A percentile compares a stretch with the other conserved stretches of the same genome.
Conservation (phyloP, 345 rosid genomes). For the Toxicodendron radicans region DNA sequence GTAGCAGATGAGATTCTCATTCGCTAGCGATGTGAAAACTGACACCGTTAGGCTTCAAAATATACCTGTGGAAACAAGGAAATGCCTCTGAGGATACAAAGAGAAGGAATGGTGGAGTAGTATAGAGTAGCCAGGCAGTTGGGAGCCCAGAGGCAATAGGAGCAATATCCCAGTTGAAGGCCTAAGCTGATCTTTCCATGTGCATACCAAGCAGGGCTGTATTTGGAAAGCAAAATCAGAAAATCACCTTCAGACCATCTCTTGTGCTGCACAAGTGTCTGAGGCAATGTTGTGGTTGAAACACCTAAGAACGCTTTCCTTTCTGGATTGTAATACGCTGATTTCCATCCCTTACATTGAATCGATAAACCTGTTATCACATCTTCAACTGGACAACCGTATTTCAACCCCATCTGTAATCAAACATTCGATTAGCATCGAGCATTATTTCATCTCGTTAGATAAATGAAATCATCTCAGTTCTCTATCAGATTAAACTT, state of each 20-base stretch:
- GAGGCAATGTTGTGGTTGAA: slow-evolving; percentile 52
- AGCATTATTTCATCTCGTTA: too few species aligned
- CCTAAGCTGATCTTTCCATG: slow-evolving; percentile 54
- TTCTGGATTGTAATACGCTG: slow-evolving; percentile 57
- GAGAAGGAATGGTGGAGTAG: slow-evolving; percentile 58
- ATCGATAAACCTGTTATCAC: slow-evolving; percentile 76
- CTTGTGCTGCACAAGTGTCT: slow-evolving; percentile 66
- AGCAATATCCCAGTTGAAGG: slow-evolving; percentile 44
- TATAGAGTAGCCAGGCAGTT: slow-evolving; percentile 46
- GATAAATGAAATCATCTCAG: too few species aligned
- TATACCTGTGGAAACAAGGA: slow-evolving; percentile 72
- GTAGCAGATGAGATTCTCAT: too few species aligned
- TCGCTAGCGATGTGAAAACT: too few species aligned
- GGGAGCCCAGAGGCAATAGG: slow-evolving; percentile 59
- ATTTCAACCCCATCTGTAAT: slow-evolving; percentile 72
- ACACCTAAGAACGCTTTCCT: slow-evolving; percentile 65
- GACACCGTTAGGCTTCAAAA: background rate
- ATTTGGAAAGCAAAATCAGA: slow-evolving; percentile 59
- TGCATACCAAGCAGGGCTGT: slow-evolving; percentile 59
- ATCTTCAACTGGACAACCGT: slow-evolving; percentile 81
- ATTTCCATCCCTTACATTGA: slow-evolving; percentile 71
- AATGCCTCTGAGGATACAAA: slow-evolving; percentile 57
- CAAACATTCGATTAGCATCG: background rate
- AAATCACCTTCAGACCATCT: slow-evolving; percentile 85
- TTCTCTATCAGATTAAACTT: background rate